Evolutionary conservation across 2,329 filamentous ascomycete species (phyloP), one percentile per base, ranked within the genome.

Genomic region (Epichloe festucae): DNA sequence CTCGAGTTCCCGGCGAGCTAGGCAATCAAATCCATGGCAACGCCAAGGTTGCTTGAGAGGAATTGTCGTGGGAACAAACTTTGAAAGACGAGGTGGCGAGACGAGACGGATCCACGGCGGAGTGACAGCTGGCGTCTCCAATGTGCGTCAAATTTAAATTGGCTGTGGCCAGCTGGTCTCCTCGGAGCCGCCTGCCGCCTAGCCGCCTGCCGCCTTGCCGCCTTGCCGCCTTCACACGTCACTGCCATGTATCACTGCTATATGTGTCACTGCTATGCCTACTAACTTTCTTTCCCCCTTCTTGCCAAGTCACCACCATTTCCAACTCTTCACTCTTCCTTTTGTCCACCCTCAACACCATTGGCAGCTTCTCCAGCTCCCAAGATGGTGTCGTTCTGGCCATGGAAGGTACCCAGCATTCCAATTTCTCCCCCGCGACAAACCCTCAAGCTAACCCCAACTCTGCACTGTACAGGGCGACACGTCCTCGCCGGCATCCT

Each of bases 401-500:
- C 57, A 14, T 58, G 57, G 57, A 57, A 54, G 57, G 57, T 57
- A 46, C 46, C 34, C 15, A 11, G 12, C 7, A 34, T 23, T 19
- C 19, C 12, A 2, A 4, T 19, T 19, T 46, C 6, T 14, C 19
- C 31, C 6, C 31, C 6, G 27, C 47, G 43, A 23, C 39, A 38
- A 35, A 21, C 46, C 40, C 19, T 21, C 15, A 38, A 35, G 5
- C 42, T 19, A 36, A 43, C 39, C 56, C 64, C 51, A 63, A 36
- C 14, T 15, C 44, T 36, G 19, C 41, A 38, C 44, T 27, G 19
- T 23, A 38, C 61, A 95, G 89, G 79, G 81, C 69, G 79, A 87
- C 63, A 79, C 85, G 65, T 85, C 79, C 64, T 95, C 90, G 58
- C 85, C 93, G 27, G 90, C 89, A 49, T 87, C 85, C 4, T 98